Base-by-base conservation (phyloP, 768 basidiomycete species). In the Dentipellis fragilis region DNA sequence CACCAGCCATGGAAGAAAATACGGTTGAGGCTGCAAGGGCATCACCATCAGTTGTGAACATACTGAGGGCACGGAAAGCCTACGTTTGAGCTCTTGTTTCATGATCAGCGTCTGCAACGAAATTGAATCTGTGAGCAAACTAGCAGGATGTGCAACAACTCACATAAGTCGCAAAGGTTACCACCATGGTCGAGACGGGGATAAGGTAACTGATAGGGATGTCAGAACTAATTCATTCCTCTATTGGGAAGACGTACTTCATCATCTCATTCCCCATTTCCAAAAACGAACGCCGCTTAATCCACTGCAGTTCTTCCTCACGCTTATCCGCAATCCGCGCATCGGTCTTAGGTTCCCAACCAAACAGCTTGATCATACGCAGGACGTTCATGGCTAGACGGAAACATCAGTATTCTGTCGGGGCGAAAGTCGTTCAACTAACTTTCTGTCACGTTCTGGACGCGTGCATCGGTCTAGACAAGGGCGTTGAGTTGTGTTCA, bases 291-390 rank as follows among this genome's bases (percentile, higher is more conserved):
- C 70, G 63, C 54, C 66, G 66, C 62, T 65, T 68, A 57, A 74
- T 65, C 36, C 64, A 65, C 4, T 57, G 54, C 39, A 78, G 62
- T 62, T 78, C 76, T 7, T 65, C 64, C 39, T 72, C 72, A 51
- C 76, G 68, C 59, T 73, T 73, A 47, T 63, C 62, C 1, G 54
- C 58, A 21, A 63, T n/a, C n/a, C 54, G 55, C n/a, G 22, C 72
- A 16, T 72, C 54, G 49, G 75, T 73, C 59, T 75, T 76, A 10
- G 72, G 68, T 62, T 83, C 76, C 77, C 86, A 79, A 8, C 75
- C 86, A 61, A 89, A 87, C 42, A 87, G 69, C 67, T 80, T 80
- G 66, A 78, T 65, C 72, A 79, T 77, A 14, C 77, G 71, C 5
- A 78, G 56, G 56, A 73, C 67, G 19, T 62, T 61, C 56, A 74